Base-by-base conservation (phyloP, 805 yeast species). In the Lipomyces mesembrius region DNA sequence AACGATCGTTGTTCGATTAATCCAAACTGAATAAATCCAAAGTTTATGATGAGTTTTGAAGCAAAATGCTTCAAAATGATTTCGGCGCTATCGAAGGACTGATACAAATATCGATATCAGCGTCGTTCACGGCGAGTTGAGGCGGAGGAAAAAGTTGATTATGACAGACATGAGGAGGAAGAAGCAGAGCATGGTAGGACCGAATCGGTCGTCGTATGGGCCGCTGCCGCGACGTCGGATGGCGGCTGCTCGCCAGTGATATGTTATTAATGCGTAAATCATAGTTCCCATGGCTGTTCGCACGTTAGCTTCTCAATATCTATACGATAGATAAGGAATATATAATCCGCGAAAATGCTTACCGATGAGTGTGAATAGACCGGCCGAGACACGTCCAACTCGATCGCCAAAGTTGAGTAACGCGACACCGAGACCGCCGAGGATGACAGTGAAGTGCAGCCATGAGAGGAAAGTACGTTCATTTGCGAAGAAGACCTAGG, bases 211-310 rank as follows among this genome's bases (percentile, higher is more conserved):
- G 77, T 95, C 99, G 77, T 95, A 95, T n/a, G 99, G 99, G 59
- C 99, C 99, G 14, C 97, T 87, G 54, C 99, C 99, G 80, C 98
- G 88, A 80, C 94, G 85, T 79, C 99, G 88, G 73, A 95, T 95
- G 67, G 99, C 99, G 77, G 93, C 92, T 1, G 99, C 99, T 83
- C 99, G 91, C 99, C 99, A 96, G 80, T 95, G 99, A 79, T 95
- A 95, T 12, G 98, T 95, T 59, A 92, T 85, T 69, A 95, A 84
- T 1, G 99, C 99, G 75, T 95, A 95, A 2, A 89, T 84, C 99
- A 95, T 95, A 29, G 99, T 94, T 71, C 91, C 92, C 98, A 95
- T 94, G 70, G 99, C 97, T 67, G 55, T 6, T 52, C n/a, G 5
- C 17, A 8, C 8, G 27, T 20, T 46, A 51, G 55, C 25, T 14